These are phyloP conservation scores for Trichosanthes truncata DNA, from an alignment of 306 rosid species.

Conservation along the genomic window DNA sequence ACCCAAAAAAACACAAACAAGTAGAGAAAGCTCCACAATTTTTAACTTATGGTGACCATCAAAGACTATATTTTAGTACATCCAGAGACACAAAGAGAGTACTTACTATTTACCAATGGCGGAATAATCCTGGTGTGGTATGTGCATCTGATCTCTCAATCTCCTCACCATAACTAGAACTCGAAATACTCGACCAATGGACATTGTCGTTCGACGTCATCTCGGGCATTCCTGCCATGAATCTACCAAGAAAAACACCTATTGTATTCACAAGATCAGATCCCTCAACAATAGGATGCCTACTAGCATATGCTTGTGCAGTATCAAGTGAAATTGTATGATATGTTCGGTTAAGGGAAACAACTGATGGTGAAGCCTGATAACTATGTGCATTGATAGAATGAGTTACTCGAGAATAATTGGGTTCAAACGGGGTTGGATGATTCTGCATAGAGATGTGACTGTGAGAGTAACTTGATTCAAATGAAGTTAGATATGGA, in stretches of 20 bases:
- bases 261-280: neutral
- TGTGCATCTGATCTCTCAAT: neutral
- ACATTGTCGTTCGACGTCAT: neutral
- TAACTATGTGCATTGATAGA: neutral
- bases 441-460: neutral
- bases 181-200: neutral
- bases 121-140: neutral
- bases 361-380: neutral
- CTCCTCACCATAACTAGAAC: neutral
- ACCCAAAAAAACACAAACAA: neutral
- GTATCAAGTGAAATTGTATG: neutral
- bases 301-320: neutral
- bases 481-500: neutral
- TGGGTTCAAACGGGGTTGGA: neutral
- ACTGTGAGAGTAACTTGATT: neutral
- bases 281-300: neutral
- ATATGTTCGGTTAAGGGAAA: neutral
- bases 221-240: neutral
- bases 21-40: neutral
- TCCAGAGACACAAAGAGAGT: neutral
- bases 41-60: neutral
- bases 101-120: neutral
- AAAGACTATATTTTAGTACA: neutral
- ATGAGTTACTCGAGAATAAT: neutral
- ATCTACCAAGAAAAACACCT: neutral